Percentiles rank a stretch among this genome's conserved stretches.
Conservation (phyloP, 2,329 filamentous ascomycete genomes). For the Hypoxylon sp. region DNA sequence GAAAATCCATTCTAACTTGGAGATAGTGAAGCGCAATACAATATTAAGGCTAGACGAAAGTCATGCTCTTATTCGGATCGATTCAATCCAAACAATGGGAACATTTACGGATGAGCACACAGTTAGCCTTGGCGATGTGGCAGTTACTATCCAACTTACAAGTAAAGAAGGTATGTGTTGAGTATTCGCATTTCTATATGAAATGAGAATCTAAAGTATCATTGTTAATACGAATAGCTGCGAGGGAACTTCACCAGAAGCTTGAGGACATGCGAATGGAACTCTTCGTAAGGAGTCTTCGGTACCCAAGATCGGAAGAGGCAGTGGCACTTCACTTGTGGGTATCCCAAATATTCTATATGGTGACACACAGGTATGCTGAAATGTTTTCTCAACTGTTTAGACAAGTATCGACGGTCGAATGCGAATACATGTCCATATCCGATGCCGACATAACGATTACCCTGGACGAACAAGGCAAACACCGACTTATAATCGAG, state of each 20-base stretch:
- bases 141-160: conserved; percentile 11
- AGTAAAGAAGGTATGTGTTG: conserved; percentile 12
- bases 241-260: conserved; percentile 32
- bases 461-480: conserved; percentile 31
- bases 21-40: conserved; percentile 9
- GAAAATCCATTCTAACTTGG: not conserved
- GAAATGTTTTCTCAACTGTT: not conserved
- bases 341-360: not conserved
- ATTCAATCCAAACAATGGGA: conserved; percentile 5
- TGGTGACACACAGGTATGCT: not conserved
- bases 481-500: conserved; percentile 45
- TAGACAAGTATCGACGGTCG: conserved; percentile 46
- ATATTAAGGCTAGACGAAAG: not conserved
- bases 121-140: not conserved
- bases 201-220: not conserved
- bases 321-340: conserved; percentile 33
- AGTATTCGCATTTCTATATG: not conserved
- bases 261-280: conserved; percentile 42
- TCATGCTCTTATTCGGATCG: conserved; percentile 8
- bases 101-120: conserved; percentile 1
- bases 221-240: conserved; percentile 19
- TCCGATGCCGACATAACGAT: conserved; percentile 46
- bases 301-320: conserved; percentile 36
- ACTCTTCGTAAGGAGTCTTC: conserved; percentile 38
- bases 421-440: conserved; percentile 46